Evolutionary conservation across 495 filamentous ascomycete genomes (phyloP), one percentile per base, ranked within the genome.

Genomic region (Chaetomium cochliodes): DNA sequence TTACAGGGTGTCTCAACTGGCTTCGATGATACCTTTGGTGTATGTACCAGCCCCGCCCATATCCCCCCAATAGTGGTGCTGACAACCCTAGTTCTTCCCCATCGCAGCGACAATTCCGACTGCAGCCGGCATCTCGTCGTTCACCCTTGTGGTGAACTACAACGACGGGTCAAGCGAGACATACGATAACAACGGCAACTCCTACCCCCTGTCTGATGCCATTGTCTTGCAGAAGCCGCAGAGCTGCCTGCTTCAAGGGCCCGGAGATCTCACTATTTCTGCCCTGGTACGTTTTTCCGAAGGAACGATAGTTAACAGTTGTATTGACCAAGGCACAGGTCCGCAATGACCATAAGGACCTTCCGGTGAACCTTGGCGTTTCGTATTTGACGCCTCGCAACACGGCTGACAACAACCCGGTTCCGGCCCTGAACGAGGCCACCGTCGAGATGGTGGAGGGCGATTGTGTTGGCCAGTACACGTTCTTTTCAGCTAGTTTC

Each of bases 11-110:
- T 78, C 13, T 76, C 78, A 13, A 73, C 71, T 42, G 85, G 85
- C 9, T 86, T 87, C 56, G 85, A 88, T 66, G 84, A 87, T 56
- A 83, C 74, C 44, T 88, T 87, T 70, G 71, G 76, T 47, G 81
- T 84, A 76, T 65, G 81, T 70, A 25, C 49, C 12, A 5, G 3
- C 5, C 16, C 1, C 12, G 20, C 28, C 2, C 0, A 22, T 22
- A 18, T 49, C 1, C 0, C 69, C 69, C 65, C 47, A 37, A 26
- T 52, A 23, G 23, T 42, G 20, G 9, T 18, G 54, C 50, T 37
- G 25, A 64, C 23, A 46, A 3, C 51, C 18, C 16, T 20, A 78
- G 76, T 81, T 80, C 74, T 82, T 80, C 63, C 79, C 80, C 16
- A 76, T 82, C 20, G 61, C 72, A 23, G 58, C 70, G 6, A 72